Evolutionary conservation across 2,329 filamentous ascomycete genomes (phyloP).

Genomic region (Apiospora rasikravindrae): DNA sequence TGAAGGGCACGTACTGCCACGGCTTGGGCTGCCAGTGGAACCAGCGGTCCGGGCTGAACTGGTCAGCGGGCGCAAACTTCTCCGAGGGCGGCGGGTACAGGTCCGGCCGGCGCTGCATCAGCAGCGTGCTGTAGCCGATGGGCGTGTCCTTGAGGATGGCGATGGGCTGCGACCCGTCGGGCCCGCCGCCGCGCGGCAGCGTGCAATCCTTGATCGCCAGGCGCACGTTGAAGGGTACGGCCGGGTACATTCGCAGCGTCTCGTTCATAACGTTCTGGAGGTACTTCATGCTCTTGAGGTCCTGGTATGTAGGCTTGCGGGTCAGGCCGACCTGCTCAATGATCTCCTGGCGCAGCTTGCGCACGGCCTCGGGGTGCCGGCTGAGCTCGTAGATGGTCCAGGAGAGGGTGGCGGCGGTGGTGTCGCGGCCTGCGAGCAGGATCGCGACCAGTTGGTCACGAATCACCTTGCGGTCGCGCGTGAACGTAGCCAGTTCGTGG

Average conservation of each 20-base stretch:
- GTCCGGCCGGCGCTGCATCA: constrained; percentile 74
- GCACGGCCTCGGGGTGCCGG: constrained; percentile 69
- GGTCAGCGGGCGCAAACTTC: constrained; percentile 49
- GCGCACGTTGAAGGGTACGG: constrained; percentile 81
- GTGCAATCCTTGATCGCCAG: constrained; percentile 74
- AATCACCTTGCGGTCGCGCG: constrained; percentile 71
- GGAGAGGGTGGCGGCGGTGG: constrained; percentile 80
- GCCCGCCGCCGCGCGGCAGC: constrained; percentile 73
- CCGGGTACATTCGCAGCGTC: constrained; percentile 77
- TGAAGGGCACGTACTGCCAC: constrained; percentile 72
- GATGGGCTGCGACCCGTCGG: constrained; percentile 65
- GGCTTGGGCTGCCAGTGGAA: constrained; percentile 64
- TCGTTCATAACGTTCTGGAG: constrained; percentile 77
- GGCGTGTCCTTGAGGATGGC: constrained; percentile 69
- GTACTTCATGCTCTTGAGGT: constrained; percentile 89
- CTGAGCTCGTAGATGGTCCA: constrained; percentile 86
- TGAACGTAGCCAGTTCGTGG: constrained; percentile 82
- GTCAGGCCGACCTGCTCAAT: constrained; percentile 67
- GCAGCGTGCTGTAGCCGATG: constrained; percentile 69
- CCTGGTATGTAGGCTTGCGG: constrained; percentile 71
- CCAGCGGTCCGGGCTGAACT: constrained; percentile 74
- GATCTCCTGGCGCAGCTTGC: constrained; percentile 77
- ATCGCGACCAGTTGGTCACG: constrained; percentile 86
- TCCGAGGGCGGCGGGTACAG: constrained; percentile 60
- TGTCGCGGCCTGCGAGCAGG: constrained; percentile 85